Base-by-base conservation (phyloP, 768 basidiomycete genomes). In the Russula virescens region DNA sequence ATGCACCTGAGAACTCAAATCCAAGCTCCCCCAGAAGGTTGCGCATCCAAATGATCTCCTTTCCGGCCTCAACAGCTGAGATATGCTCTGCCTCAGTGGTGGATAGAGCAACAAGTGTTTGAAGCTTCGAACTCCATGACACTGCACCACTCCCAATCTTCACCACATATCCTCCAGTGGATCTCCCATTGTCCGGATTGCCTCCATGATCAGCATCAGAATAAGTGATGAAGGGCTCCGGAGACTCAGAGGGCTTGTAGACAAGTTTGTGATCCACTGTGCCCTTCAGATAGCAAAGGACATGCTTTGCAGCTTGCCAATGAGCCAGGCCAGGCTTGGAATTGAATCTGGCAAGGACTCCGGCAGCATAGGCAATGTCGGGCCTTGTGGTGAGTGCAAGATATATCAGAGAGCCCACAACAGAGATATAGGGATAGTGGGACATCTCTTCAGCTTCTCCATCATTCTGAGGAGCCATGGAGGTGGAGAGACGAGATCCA, bases 131-230 rank as follows among this genome's bases (percentile, higher is more conserved):
- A 19, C 43, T 45, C 43, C 43, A 45, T 4, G 43, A 45, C 5
- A 45, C 43, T 45, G n/a, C 43, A 19, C 43, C 43, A 45, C 19
- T 45, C 19, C 43, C 43, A 31, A 31, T 31, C 31, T 31, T 31
- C 3, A 31, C 31, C 31, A 31, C 31, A 31, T 31, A 31, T 3
- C 31, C 31, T 31, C 31, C 31, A 31, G 61, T 57, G 2, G 38
- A 62, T 49, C 49, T 47, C 25, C 61, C 55, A 50, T 50, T 62
- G 60, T 57, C 61, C 6, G 55, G 61, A 10, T 62, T 56, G 21
- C 61, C 61, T 28, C 55, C 55, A 62, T 55, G 53, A 23, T 55
- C 46, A 3, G 60, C 60, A 49, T 61, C 54, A 18, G 60, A 61
- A 13, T 56, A 56, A 1, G 43, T 46, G 45, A 56, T 56, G 45